phyloP scores from a whole-genome alignment of 2,329 filamentous ascomycete genomes.

The Neophaeococcomyces aloes region DNA sequence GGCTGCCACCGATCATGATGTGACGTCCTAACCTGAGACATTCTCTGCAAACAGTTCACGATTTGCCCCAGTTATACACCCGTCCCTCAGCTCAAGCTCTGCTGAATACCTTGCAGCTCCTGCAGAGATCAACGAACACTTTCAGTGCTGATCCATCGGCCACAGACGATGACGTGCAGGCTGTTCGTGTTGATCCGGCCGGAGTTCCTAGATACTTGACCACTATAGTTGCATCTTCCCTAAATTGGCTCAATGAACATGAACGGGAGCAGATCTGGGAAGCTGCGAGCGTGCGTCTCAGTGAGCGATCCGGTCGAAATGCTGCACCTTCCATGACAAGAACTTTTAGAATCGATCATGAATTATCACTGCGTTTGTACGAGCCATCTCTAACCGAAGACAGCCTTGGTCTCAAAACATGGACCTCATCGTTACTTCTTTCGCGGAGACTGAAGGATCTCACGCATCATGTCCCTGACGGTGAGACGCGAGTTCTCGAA shows the following conservation, averaged over 20 bases:
- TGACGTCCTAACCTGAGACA: slow-evolving; percentile 1
- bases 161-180: slow-evolving; percentile 17
- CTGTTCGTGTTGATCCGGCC: slow-evolving; percentile 27
- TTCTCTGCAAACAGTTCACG: slow-evolving; percentile 38
- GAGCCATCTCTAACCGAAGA: slow-evolving; percentile 85
- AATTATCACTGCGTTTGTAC: slow-evolving; percentile 59
- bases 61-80: slow-evolving; percentile 74
- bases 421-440: slow-evolving; percentile 82
- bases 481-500: slow-evolving; percentile 49
- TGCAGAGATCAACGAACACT: slow-evolving; percentile 53
- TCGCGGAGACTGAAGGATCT: slow-evolving; percentile 54
- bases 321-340: slow-evolving; percentile 56
- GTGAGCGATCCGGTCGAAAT: slow-evolving; percentile 72
- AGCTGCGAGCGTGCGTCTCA: slow-evolving; percentile 65
- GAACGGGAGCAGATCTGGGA: slow-evolving; percentile 51
- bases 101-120: slow-evolving; percentile 52
- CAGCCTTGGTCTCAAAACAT: slow-evolving; percentile 85
- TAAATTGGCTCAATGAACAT: slow-evolving; percentile 37
- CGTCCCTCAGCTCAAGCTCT: slow-evolving; percentile 58
- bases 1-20: background rate
- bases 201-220: slow-evolving; percentile 39
- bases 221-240: slow-evolving; percentile 35
- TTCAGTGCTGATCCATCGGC: slow-evolving; percentile 24
- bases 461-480: slow-evolving; percentile 10
- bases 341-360: slow-evolving; percentile 44